phyloP scores from a whole-genome alignment of 495 filamentous ascomycete genomes.

The Neurospora sp. region DNA sequence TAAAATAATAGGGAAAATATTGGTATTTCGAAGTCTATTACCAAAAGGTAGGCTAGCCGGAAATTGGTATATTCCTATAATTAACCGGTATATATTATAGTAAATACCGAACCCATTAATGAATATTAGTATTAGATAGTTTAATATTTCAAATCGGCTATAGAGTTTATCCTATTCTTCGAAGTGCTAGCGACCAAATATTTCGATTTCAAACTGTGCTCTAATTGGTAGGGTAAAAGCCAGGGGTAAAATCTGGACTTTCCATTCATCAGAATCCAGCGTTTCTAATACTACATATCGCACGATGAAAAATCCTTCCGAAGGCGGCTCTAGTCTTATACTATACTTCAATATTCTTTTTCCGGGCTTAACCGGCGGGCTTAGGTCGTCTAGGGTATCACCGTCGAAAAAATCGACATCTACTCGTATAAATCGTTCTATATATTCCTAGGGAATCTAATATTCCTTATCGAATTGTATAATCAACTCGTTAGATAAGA shows the following conservation, averaged over 20 bases:
- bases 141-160: background rate
- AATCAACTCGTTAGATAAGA: background rate
- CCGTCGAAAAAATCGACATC: too few species aligned
- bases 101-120: background rate
- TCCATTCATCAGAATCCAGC: background rate
- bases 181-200: too few species aligned
- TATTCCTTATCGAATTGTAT: background rate
- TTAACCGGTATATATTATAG: background rate
- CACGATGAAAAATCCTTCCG: background rate
- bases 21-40: background rate
- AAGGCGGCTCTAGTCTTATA: background rate
- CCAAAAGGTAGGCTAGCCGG: accelerated
- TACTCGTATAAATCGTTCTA: background rate
- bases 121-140: background rate
- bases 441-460: background rate
- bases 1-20: background rate
- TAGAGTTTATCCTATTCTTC: too few species aligned
- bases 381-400: background rate
- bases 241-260: too few species aligned
- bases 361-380: background rate
- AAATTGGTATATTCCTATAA: background rate
- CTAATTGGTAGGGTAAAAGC: too few species aligned
- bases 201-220: too few species aligned
- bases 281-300: background rate
- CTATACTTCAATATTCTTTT: background rate